Conservation (phyloP, 768 basidiomycete species). For the Mrakia frigida region DNA sequence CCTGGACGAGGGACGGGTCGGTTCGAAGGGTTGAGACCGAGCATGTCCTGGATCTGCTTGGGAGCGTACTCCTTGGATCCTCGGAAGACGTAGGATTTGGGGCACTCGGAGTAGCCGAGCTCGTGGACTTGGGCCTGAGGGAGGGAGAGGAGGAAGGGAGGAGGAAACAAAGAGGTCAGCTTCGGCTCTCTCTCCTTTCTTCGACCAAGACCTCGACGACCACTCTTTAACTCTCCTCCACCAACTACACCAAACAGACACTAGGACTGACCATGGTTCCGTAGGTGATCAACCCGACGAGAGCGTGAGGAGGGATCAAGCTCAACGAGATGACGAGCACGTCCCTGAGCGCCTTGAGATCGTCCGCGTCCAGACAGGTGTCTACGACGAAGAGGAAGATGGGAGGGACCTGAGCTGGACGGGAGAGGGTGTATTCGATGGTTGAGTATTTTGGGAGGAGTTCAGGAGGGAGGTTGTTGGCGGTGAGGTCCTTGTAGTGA, state of each 20-base stretch:
- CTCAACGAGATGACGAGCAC: conserved; percentile 90
- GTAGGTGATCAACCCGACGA: conserved; percentile 91
- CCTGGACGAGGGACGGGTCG: conserved; percentile 48
- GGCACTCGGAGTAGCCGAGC: conserved; percentile 90
- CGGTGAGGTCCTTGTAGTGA: conserved; percentile 97
- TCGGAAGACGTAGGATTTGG: conserved; percentile 97
- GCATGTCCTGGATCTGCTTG: conserved; percentile 98
- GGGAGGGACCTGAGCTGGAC: conserved; percentile 85
- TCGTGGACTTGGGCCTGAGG: conserved; percentile 92
- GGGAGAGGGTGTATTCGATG: conserved; percentile 96
- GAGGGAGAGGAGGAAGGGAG: not conserved
- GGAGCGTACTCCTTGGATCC: conserved; percentile 93
- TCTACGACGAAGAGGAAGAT: conserved; percentile 97
- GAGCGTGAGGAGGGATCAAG: conserved; percentile 84
- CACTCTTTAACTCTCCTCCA: too few species aligned
- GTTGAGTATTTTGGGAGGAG: conserved; percentile 97
- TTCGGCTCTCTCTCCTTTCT: not conserved
- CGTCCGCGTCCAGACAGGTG: conserved; percentile 85
- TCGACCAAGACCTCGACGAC: not conserved
- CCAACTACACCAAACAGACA: too few species aligned
- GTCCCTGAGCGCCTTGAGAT: conserved; percentile 90
- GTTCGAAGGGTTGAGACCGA: conserved; percentile 71
- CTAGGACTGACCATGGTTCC: conserved; percentile 77
- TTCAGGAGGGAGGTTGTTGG: conserved; percentile 93
- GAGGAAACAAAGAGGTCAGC: not conserved